Evolutionary conservation across 148 eudicot species (phyloP), one percentile per base, ranked within the genome.

Genomic region (Amaranthus hypochondriacus): DNA sequence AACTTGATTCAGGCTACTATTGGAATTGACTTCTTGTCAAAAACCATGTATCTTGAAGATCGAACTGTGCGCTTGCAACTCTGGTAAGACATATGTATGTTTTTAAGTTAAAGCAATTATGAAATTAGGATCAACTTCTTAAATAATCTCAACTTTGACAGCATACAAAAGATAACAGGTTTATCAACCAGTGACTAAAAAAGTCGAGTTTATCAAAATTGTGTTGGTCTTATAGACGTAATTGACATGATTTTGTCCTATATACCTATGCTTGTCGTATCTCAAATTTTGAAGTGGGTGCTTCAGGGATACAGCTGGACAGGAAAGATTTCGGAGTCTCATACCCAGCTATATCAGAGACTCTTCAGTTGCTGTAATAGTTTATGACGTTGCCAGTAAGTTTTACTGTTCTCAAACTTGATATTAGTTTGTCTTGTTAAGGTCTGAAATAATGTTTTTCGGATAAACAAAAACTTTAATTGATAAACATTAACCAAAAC

Each of bases 21-120:
- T 61, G 93, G 93, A 47, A 89, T 89, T 73, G 93, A 89, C 74
- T 89, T 89, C 72, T 69, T 89, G 78, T 89, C 93, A n/a, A 89
- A 89, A 81, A 89, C 93, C 48, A 89, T 89, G 93, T 89, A 89
- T 81, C 88, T 89, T 75, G 93, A 89, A 83, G 93, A 89, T 79
- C 89, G 93, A 76, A 89, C 91, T 42, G 89, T 89, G 46, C 91
- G 93, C 7, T 76, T 89, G 89, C 93, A 89, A 75, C 93, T 89
- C 62, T 89, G 93, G 93, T 87, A 82, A 5, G 76, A 72, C 48
- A 3, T 43, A 3, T 49, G 58, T 58, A 39, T 46, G 43, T 3
- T n/a, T 44, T 49, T 50, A 15, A 52, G 18, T 39, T 56, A 3
- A 18, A 48, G 28, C 48, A 53, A 3, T 52, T 18, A n/a, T 13